phyloP scores from a whole-genome alignment of 441 rosid genomes.

The Eutrema salsugineum region DNA sequence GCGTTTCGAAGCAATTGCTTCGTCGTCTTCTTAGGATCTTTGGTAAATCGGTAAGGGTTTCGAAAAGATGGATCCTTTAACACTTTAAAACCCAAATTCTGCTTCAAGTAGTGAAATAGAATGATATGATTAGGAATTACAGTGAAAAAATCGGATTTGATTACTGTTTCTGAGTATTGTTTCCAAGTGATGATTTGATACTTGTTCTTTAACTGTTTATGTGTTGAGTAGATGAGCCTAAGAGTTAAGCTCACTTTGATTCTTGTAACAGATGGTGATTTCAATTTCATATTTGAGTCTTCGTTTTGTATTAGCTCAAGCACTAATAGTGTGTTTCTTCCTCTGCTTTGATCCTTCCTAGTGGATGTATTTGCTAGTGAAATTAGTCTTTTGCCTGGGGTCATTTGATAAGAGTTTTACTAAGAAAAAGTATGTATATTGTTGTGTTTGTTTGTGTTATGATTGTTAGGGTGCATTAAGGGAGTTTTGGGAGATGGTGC shows the following conservation, averaged over 20 bases:
- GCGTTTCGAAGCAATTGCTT: constrained; percentile 42
- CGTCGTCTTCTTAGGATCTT: constrained; percentile 48
- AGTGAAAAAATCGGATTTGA: background rate
- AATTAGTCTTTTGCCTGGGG: background rate
- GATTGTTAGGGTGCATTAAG: constrained; percentile 55
- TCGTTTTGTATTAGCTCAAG: background rate
- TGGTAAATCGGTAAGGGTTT: constrained; percentile 45
- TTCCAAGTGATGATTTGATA: no score
- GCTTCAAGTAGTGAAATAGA: background rate
- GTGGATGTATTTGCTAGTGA: background rate
- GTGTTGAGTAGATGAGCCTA: background rate
- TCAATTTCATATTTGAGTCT: background rate
- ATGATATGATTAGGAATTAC: background rate
- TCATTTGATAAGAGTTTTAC: background rate
- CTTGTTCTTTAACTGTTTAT: background rate
- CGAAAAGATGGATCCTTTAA: background rate
- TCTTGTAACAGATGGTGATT: background rate
- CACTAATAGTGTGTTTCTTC: background rate
- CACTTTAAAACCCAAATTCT: background rate
- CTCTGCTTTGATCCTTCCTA: background rate
- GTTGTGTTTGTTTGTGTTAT: background rate
- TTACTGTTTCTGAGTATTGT: background rate
- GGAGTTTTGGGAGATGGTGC: constrained; percentile 54
- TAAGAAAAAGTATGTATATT: background rate
- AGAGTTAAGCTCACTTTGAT: background rate